Evolutionary conservation across 768 basidiomycete species (phyloP), one percentile per base, ranked within the genome.

Genomic region (Kwoniella newhampshirensis): DNA sequence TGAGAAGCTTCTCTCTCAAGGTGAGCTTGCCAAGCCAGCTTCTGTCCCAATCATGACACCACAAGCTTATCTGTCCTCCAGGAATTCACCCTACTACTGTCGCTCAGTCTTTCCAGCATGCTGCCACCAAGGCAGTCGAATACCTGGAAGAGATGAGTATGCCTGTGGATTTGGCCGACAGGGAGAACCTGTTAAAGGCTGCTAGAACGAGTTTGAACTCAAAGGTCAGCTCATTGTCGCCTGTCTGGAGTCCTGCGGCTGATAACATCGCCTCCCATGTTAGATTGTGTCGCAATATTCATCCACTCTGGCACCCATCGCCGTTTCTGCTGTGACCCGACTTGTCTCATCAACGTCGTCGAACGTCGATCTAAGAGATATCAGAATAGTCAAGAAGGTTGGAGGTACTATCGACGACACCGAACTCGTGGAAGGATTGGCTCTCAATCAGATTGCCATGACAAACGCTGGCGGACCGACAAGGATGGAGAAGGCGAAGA

Each of bases 201-300:
- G 96, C 96, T 4, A 91, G 87, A 70, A 99, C 96, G 0, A 91
- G 88, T 28, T 79, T 99, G 23, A 97, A 94, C 79, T 98, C 96
- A 39, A 99, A 99, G 81, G 93, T 88, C 54, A 26, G 78, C 62
- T 6, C 25, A 18, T 5, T 51, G 15, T 20, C 48, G 4, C 27
- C 5, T 54, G 9, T 12, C 20, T 39, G 13, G 3, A 12, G 39
- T 21, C n/a, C 48, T 36, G 26, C 32, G 30, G 11, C 4, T 39
- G 6, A 8, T 6, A 20, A 23, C 15, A n/a, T 49, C 18, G n/a
- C 18, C 20, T 4, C 5, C 30, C 11, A 23, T 26, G 92, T 25
- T 71, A 97, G 93, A 96, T 99, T 67, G 96, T 98, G 39, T 98
- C 96, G 17, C 96, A 98, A 82, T 98, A 98, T 77, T 98, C 96